Evolutionary conservation across 192 early-diverging fungal species (phyloP).

Genomic region (Kappamyces sp.): DNA sequence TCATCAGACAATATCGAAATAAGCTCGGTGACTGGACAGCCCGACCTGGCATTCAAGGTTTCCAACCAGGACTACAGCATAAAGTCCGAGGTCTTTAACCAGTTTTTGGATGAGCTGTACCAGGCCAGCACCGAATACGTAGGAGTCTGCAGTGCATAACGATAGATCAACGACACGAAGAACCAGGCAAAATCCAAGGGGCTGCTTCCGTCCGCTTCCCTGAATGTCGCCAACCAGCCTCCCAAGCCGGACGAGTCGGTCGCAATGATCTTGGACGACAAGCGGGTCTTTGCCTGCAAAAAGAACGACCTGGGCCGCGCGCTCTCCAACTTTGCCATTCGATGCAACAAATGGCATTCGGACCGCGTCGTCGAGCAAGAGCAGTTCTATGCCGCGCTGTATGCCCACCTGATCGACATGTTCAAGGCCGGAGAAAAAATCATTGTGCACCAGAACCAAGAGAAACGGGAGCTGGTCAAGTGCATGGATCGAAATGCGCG

Average conservation of each 20-base stretch:
- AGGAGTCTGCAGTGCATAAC: neutral
- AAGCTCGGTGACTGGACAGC: conserved; percentile 25
- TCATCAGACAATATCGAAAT: conserved; percentile 34
- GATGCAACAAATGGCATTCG: conserved; percentile 41
- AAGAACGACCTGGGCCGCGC: conserved; percentile 36
- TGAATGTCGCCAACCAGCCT: neutral
- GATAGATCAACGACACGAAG: neutral
- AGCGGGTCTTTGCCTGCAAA: conserved; percentile 38
- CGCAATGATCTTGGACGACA: conserved; percentile 22
- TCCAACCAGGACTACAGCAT: conserved; percentile 41
- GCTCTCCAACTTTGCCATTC: conserved; percentile 32
- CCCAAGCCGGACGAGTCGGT: neutral
- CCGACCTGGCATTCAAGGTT: conserved; percentile 33
- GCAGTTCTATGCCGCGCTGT: conserved; percentile 31
- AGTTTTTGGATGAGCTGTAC: conserved; percentile 41
- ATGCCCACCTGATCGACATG: conserved; percentile 33
- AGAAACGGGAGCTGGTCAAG: conserved; percentile 33
- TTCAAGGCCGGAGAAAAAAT: conserved; percentile 35
- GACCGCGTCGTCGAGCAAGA: conserved; percentile 37
- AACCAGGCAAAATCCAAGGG: neutral
- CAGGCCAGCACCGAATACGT: conserved; percentile 32
- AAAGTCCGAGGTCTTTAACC: conserved; percentile 37
- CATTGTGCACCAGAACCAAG: conserved; percentile 32
- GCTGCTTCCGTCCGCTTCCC: neutral
- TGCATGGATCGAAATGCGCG: conserved; percentile 40